A percentile compares a stretch with the other conserved stretches of the same genome.
phyloP scores from a whole-genome alignment of 2,329 filamentous ascomycete species.

The Paecilomyces variotii region DNA sequence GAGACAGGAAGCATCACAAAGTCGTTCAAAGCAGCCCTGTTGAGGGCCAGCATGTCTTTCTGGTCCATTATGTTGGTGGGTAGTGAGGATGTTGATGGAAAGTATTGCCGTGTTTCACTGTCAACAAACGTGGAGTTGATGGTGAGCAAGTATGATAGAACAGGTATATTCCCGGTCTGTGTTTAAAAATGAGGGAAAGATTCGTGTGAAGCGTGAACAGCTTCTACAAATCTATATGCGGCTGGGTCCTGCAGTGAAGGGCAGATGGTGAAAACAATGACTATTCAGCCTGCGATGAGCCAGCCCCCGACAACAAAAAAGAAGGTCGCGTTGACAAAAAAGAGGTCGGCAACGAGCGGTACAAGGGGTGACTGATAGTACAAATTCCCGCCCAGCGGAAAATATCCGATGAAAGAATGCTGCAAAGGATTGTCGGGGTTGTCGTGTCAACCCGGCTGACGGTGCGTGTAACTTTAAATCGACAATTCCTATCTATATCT shows the following conservation, averaged over 20 bases:
- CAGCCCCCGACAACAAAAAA: background rate
- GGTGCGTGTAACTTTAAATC: conserved; percentile 10
- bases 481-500: conserved; percentile 4
- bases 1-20: conserved; percentile 42
- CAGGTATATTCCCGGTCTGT: background rate
- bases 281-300: background rate
- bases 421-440: conserved; percentile 26
- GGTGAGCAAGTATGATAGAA: background rate
- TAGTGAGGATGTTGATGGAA: background rate
- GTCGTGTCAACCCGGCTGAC: conserved; percentile 24
- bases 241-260: background rate
- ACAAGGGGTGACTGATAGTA: conserved; percentile 3
- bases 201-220: background rate
- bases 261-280: background rate
- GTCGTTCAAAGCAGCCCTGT: conserved; percentile 39
- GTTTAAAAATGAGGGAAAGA: background rate
- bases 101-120: background rate
- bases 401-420: conserved; percentile 19
- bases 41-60: conserved; percentile 16
- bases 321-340: background rate
- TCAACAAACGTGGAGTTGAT: background rate
- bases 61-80: conserved; percentile 10
- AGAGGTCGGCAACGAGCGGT: background rate
- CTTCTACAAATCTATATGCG: background rate
- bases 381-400: conserved; percentile 23